Conservation (phyloP, 441 rosid genomes). For the Jatropha multifida region DNA sequence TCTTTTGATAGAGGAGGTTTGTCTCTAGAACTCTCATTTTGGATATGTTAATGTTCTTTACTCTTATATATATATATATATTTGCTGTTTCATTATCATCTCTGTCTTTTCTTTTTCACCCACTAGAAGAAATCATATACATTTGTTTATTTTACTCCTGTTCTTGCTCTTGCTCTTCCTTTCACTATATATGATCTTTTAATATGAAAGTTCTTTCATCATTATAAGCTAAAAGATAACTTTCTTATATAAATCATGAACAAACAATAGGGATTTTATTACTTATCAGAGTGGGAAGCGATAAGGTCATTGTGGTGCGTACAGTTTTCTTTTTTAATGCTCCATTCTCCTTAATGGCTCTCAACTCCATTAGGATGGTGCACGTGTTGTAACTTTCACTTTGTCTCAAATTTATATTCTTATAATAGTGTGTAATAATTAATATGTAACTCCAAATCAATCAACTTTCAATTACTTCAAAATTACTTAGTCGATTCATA, state of each 20-base stretch:
- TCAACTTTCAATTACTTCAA: no score
- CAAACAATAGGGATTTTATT: neutral
- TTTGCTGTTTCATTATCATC: neutral
- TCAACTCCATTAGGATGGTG: slow-evolving; percentile 9
- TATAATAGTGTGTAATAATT: no score
- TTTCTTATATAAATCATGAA: slow-evolving; percentile 6
- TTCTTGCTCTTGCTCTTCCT: neutral
- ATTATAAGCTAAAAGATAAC: slow-evolving; percentile 12
- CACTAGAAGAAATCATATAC: neutral
- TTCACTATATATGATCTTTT: neutral
- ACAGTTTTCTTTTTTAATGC: slow-evolving; percentile 15
- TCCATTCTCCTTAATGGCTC: slow-evolving; percentile 23
- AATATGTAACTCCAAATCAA: no score
- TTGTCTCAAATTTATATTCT: neutral
- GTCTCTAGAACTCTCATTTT: slow-evolving; percentile 31
- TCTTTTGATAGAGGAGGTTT: slow-evolving; percentile 32
- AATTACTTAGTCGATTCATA: no score
- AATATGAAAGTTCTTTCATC: neutral
- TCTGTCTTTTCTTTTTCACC: slow-evolving; percentile 9
- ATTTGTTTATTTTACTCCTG: neutral
- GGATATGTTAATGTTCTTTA: slow-evolving; percentile 20
- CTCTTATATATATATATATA: neutral
- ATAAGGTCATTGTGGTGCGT: slow-evolving; percentile 18
- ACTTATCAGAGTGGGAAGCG: neutral
- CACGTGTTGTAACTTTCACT: slow-evolving; percentile 15